Evolutionary conservation across 768 basidiomycete species (phyloP).

Genomic region (Tephrocybe sp.): DNA sequence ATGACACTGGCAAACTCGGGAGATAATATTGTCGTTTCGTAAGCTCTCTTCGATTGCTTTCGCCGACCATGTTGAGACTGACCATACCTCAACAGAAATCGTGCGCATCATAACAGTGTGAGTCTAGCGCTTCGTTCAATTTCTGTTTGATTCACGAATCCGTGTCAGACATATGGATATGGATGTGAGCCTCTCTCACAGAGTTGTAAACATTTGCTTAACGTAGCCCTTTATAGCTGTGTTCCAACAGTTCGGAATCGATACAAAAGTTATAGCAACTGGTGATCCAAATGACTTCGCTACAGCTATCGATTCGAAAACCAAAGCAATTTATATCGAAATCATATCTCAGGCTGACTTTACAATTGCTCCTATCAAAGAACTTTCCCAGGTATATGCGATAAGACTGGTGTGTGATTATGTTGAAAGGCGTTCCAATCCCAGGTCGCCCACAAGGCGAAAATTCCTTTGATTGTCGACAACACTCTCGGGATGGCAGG

Average conservation of each 20-base stretch:
- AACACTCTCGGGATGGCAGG: slow-evolving; percentile 38
- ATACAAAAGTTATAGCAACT: slow-evolving; percentile 33
- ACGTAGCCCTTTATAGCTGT: too few relatives aligned
- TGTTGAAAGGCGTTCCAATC: not conserved
- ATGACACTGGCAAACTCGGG: slow-evolving; percentile 56
- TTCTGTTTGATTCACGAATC: not conserved
- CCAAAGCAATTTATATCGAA: slow-evolving; percentile 55
- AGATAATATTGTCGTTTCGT: slow-evolving; percentile 79
- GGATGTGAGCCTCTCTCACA: not conserved
- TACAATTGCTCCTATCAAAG: slow-evolving; percentile 43
- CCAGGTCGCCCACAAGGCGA: slow-evolving; percentile 47
- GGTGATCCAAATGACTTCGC: not conserved
- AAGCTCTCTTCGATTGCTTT: slow-evolving; percentile 19
- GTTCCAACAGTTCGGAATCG: slow-evolving; percentile 65
- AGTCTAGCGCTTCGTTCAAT: not conserved
- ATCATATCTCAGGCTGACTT: slow-evolving; percentile 56
- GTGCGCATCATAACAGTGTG: too few relatives aligned
- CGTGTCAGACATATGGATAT: not conserved
- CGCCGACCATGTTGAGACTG: too few relatives aligned
- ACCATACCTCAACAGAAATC: too few relatives aligned
- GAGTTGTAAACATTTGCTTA: too few relatives aligned
- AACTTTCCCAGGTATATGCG: slow-evolving; percentile 42
- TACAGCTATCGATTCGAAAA: slow-evolving; percentile 49
- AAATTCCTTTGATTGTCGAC: slow-evolving; percentile 33
- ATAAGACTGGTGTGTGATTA: not conserved